These are phyloP conservation scores for Tylopilus balloui DNA, from an alignment of 768 basidiomycete species.

Conservation along the genomic window DNA sequence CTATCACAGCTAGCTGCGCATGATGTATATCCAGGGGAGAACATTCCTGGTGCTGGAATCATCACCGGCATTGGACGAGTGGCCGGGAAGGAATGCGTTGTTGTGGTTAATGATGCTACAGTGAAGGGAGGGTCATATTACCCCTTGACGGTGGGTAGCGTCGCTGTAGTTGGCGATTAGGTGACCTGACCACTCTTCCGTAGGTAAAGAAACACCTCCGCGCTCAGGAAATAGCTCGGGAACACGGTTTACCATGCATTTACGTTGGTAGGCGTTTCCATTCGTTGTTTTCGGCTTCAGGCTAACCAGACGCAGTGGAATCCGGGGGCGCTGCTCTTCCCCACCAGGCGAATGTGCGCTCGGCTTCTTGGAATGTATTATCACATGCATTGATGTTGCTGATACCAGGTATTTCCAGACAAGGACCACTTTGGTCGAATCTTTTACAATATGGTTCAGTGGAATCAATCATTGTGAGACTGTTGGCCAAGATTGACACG, in stretches of 20 bases:
- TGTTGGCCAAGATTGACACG: slow-evolving; percentile 8
- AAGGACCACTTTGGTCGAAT: slow-evolving; percentile 94
- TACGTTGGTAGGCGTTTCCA: slow-evolving; percentile 67
- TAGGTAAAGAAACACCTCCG: slow-evolving; percentile 94
- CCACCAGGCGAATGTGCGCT: slow-evolving; percentile 72
- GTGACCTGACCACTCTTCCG: neutral
- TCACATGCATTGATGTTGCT: neutral
- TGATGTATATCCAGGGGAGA: slow-evolving; percentile 72
- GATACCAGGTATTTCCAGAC: slow-evolving; percentile 75
- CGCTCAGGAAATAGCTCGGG: slow-evolving; percentile 91
- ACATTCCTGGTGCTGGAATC: slow-evolving; percentile 84
- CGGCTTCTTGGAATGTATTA: neutral
- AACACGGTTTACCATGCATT: slow-evolving; percentile 85
- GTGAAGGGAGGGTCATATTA: slow-evolving; percentile 93
- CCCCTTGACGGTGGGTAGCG: slow-evolving; percentile 63
- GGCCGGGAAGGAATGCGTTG: slow-evolving; percentile 76
- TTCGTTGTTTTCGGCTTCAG: neutral
- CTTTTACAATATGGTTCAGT: slow-evolving; percentile 88
- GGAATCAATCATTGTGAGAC: neutral
- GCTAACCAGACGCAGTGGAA: slow-evolving; percentile 56
- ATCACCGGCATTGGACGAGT: slow-evolving; percentile 84
- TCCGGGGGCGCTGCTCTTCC: slow-evolving; percentile 92
- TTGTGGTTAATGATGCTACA: slow-evolving; percentile 93
- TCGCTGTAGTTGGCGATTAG: neutral
- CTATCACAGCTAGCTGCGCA: slow-evolving; percentile 83